Base-by-base conservation (phyloP, 1,139 yeast species). In the Taiozyma sp. region DNA sequence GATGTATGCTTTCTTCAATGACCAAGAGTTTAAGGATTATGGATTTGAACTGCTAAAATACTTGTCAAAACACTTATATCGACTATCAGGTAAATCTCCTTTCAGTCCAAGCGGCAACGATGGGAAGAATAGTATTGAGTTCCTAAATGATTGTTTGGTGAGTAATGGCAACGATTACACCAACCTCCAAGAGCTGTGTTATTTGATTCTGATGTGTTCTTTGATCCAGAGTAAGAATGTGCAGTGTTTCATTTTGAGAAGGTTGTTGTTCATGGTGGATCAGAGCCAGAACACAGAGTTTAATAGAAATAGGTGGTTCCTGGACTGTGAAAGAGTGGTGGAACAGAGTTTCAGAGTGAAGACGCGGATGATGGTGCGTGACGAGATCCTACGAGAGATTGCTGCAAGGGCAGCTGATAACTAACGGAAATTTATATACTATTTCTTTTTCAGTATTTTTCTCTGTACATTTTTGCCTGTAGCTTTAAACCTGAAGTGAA, bases 241-340 rank as follows among this genome's bases (percentile, higher is more conserved):
- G 4, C 36, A 43, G 16, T 43, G 50, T 7, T 52, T 40, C 28
- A 47, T 54, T 3, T 34, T 52, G 19, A 47, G 57, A 28, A 44
- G 45, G 8, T 36, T 54, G 29, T 38, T 54, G 32, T 54, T 50
- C 29, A 40, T 46, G 44, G 51, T 44, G 16, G 55, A 50, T 40
- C 34, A 40, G 6, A 23, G 43, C 27, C 14, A 24, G 9, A 40
- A 23, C 30, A 14, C 43, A 10, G 23, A 22, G 22, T 4, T 3
- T 16, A 30, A 36, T 16, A 27, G 41, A 38, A 9, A 38, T 4
- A 19, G 4, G 7, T 38, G 41, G 41, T 38, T 38, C 14, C 10
- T 38, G 24, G 9, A 14, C 14, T 5, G 41, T 10, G 13, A 16
- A 13, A 38, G 24, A 12, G 24, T 19, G 7, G 24, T 22, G 24